Conservation (phyloP, 352 stramenopile genomes). For the Phytopythium sindhum region DNA sequence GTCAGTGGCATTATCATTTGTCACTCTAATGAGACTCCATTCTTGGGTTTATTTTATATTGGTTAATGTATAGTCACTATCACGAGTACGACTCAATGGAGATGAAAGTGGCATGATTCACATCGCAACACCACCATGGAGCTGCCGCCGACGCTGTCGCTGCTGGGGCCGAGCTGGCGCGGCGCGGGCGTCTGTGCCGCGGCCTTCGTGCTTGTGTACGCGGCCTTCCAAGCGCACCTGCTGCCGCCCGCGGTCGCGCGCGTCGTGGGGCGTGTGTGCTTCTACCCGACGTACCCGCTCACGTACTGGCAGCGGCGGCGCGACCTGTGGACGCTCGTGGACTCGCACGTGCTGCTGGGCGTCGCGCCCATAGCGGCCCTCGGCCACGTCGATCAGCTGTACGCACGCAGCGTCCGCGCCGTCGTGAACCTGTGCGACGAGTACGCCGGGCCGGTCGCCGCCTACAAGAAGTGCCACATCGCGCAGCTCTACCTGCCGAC, state of each 20-base stretch:
- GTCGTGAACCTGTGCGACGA: conserved; percentile 97
- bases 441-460: conserved; percentile 83
- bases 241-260: conserved; percentile 71
- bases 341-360: conserved; percentile 91
- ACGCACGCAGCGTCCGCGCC: conserved; percentile 78
- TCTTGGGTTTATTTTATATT: neutral
- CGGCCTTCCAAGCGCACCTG: conserved; percentile 90
- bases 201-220: conserved; percentile 42
- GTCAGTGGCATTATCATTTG: too few species aligned
- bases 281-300: conserved; percentile 93
- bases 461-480: conserved; percentile 90
- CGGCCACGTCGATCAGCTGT: conserved; percentile 77
- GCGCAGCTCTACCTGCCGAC: conserved; percentile 88
- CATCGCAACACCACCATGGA: neutral
- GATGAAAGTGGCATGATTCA: neutral
- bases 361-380: conserved; percentile 90
- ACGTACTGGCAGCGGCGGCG: conserved; percentile 85
- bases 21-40: too few species aligned
- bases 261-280: conserved; percentile 79
- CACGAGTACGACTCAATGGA: too few species aligned
- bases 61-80: neutral
- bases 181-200: neutral
- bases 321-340: conserved; percentile 90
- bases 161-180: neutral
- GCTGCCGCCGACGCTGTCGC: neutral